Evolutionary conservation across 306 rosid species (phyloP), one percentile per base, ranked within the genome.

Genomic region (Sindora glabra): DNA sequence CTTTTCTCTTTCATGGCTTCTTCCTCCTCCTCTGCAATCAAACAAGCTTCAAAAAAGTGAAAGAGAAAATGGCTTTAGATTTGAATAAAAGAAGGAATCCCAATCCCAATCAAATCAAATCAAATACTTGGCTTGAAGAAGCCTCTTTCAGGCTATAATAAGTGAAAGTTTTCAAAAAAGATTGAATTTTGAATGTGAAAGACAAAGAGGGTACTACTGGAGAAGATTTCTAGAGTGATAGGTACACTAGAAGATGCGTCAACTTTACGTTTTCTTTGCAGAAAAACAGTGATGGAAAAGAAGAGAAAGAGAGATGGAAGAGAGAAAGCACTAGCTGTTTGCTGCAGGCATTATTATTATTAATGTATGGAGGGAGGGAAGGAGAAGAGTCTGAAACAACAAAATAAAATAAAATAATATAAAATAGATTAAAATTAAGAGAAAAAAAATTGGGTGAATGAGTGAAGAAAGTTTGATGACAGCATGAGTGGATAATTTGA

Each of bases 241-340:
- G 75, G 70, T 22, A 26, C 54, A 57, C n/a, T n/a, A n/a, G n/a
- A n/a, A n/a, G 80, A 78, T 60, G 94, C 90, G 90, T 85, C 83
- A 78, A 62, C 83, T 88, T 88, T 85, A 88, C 96, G 96, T 85
- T 82, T 79, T 63, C 81, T 73, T 65, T 69, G 73, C 88, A 64
- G 81, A 68, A 62, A 39, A 77, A 82, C 75, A 77, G 77, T 80
- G 75, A 36, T 30, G 0, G 56, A 29, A 56, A 37, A 49, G 49
- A 55, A 67, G 33, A 50, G 56, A 66, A 49, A 64, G 73, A 62
- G 21, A 48, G 48, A 52, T 32, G 34, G 8, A 59, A 62, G 50
- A 27, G 55, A 46, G 68, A 76, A 69, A 78, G 81, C 78, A 68
- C 71, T 66, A 50, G 69, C n/a, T n/a, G n/a, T n/a, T 69, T 66